A percentile compares a stretch with the other conserved stretches of the same genome.
Evolutionary conservation across 805 yeast genomes (phyloP).

Genomic region (Candida sphagnicola): DNA sequence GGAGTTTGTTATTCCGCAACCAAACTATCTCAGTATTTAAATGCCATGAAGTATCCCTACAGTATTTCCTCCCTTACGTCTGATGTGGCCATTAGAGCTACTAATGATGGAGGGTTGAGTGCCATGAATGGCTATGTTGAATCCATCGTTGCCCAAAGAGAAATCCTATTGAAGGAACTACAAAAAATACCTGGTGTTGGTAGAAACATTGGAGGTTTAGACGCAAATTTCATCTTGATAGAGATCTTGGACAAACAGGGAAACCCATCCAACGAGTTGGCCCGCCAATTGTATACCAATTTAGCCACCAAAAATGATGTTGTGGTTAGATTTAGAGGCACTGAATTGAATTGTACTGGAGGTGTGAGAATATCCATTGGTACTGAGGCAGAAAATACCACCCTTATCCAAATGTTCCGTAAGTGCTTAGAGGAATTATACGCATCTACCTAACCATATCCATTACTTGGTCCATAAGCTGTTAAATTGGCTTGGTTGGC

Average conservation of each 20-base stretch:
- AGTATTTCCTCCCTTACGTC: constrained; percentile 84
- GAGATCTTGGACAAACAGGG: constrained; percentile 64
- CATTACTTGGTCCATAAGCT: no score
- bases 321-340: constrained; percentile 89
- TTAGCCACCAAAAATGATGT: constrained; percentile 73
- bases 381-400: constrained; percentile 66
- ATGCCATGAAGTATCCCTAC: constrained; percentile 94
- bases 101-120: constrained; percentile 49
- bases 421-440: constrained; percentile 17
- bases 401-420: constrained; percentile 48
- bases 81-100: constrained; percentile 69
- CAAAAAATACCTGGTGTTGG: constrained; percentile 62
- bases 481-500: no score
- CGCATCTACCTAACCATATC: no score
- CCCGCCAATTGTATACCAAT: constrained; percentile 58
- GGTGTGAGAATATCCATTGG: constrained; percentile 87
- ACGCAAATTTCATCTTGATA: constrained; percentile 79
- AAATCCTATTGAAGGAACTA: constrained; percentile 48
- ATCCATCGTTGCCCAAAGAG: constrained; percentile 53
- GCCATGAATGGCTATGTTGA: constrained; percentile 55
- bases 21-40: constrained; percentile 62
- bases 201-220: constrained; percentile 73
- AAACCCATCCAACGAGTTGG: constrained; percentile 62
- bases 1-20: constrained; percentile 72
- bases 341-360: constrained; percentile 85